A percentile compares a stretch with the other conserved stretches of the same genome.
Evolutionary conservation across 2,329 filamentous ascomycete species (phyloP).

Genomic region (Cryphonectria parasitica): DNA sequence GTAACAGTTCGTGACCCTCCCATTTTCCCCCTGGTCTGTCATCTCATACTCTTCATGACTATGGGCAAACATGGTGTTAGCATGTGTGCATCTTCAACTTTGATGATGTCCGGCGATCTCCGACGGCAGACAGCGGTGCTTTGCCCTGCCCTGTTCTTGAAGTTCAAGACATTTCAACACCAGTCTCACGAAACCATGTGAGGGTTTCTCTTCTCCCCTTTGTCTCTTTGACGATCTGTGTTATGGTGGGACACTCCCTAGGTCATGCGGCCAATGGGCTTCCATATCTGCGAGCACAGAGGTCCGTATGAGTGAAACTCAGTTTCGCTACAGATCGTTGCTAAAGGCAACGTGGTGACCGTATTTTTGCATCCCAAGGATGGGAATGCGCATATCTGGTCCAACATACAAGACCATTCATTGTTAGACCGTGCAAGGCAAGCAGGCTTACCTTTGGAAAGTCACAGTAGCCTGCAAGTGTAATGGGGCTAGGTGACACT

Average conservation of each 20-base stretch:
- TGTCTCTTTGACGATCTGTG: background rate
- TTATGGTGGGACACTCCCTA: background rate
- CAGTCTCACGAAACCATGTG: background rate
- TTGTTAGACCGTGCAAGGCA: background rate
- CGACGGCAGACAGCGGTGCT: background rate
- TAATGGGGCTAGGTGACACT: background rate
- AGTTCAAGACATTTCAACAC: background rate
- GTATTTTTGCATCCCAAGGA: background rate
- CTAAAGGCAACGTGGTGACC: background rate
- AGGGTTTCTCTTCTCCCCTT: background rate
- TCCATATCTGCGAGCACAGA: background rate
- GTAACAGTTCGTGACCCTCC: background rate
- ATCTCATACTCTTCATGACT: too few relatives aligned
- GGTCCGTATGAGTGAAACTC: background rate
- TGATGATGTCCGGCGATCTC: background rate
- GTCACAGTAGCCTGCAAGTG: background rate
- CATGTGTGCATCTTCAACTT: background rate
- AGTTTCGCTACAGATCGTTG: background rate
- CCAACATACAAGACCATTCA: background rate
- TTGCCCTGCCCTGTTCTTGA: background rate
- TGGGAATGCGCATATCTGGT: background rate
- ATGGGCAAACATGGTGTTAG: too few relatives aligned
- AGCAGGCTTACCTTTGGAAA: background rate
- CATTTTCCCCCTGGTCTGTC: too few relatives aligned
- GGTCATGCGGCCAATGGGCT: background rate